A percentile compares a stretch with the other conserved stretches of the same genome.
Conservation (phyloP, 2,329 filamentous ascomycete species). For the Penicillium sp. region DNA sequence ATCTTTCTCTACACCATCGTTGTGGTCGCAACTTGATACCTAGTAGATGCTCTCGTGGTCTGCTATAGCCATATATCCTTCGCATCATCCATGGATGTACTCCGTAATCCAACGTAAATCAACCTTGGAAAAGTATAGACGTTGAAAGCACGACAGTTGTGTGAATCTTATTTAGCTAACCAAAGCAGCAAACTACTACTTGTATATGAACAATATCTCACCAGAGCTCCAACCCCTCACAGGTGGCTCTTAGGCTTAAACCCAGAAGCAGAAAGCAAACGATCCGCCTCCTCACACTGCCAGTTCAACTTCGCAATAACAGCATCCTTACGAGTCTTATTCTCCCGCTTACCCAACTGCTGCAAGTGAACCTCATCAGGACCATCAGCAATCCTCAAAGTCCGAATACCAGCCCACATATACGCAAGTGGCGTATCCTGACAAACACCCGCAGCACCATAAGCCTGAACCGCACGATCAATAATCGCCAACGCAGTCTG, state of each 20-base stretch:
- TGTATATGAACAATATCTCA: not conserved
- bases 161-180: conserved; percentile 1
- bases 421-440: conserved; percentile 90
- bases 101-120: no score
- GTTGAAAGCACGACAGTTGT: not conserved
- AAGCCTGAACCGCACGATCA: conserved; percentile 90
- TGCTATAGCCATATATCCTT: no score
- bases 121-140: no score
- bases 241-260: conserved; percentile 40
- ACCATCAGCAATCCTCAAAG: conserved; percentile 84
- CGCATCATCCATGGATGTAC: no score
- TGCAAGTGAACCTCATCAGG: conserved; percentile 91
- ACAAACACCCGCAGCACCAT: conserved; percentile 84
- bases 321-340: conserved; percentile 51
- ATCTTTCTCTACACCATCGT: not conserved
- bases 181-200: not conserved
- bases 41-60: no score
- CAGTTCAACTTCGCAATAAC: conserved; percentile 44
- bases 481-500: conserved; percentile 81
- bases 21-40: no score
- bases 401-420: conserved; percentile 80
- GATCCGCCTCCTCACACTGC: conserved; percentile 43
- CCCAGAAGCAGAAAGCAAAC: conserved; percentile 39
- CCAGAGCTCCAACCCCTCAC: conserved; percentile 11
- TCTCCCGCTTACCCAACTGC: conserved; percentile 58